These are phyloP conservation scores for Penicillium sp. DNA, from an alignment of 2,329 filamentous ascomycete species.

Conservation along the genomic window DNA sequence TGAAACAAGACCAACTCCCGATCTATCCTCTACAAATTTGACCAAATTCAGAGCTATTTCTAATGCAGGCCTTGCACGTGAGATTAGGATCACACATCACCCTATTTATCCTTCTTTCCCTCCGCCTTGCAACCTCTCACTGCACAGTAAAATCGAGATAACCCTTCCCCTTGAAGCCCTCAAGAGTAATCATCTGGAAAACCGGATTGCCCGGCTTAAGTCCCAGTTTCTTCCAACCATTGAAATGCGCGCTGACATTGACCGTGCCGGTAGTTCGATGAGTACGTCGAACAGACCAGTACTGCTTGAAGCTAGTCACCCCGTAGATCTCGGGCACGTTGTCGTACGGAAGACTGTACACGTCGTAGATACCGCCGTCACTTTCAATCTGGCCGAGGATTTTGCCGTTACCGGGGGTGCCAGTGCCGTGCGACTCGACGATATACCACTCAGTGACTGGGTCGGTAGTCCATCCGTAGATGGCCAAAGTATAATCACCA, in stretches of 20 bases:
- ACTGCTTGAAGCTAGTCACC: slow-evolving; percentile 5
- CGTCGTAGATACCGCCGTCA: slow-evolving; percentile 7
- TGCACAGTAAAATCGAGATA: slow-evolving; percentile 4
- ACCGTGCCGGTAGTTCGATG: slow-evolving; percentile 2
- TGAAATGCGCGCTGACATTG: slow-evolving; percentile 2
- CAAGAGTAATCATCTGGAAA: slow-evolving; percentile 8
- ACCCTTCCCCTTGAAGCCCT: background rate
- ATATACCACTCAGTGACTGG: slow-evolving; percentile 8
- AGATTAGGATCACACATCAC: no score
- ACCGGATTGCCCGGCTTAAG: background rate
- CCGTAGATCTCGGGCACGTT: slow-evolving; percentile 1
- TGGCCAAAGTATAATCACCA: slow-evolving; percentile 1
- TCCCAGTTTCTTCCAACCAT: slow-evolving; percentile 2
- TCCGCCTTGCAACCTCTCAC: background rate
- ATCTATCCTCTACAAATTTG: no score
- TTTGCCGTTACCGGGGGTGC: slow-evolving; percentile 1
- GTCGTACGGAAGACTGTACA: background rate
- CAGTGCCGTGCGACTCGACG: slow-evolving; percentile 2
- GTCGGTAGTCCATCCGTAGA: slow-evolving; percentile 6
- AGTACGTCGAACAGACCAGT: slow-evolving; percentile 5
- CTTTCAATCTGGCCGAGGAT: slow-evolving; percentile 3
- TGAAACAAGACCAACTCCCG: no score
- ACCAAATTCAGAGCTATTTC: no score
- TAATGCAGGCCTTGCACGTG: no score
- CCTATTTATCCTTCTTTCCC: background rate